phyloP scores from a whole-genome alignment of 306 rosid species.

The Corylus avellana region DNA sequence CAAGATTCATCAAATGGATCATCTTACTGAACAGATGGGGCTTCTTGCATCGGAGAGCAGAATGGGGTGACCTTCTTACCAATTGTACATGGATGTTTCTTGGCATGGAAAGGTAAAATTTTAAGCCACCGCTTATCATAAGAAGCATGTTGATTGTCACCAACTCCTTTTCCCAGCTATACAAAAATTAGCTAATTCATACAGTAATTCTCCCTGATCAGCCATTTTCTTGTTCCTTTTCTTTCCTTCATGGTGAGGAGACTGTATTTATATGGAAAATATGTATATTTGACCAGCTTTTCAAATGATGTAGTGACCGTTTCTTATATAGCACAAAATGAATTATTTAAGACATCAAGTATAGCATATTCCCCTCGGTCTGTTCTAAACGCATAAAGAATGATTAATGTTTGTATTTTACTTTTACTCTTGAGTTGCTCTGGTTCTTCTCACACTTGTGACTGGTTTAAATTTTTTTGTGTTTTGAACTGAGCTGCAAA shows the following conservation, averaged over 20 bases:
- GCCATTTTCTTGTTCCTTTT: not conserved
- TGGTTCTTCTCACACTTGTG: not conserved
- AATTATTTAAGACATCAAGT: not conserved
- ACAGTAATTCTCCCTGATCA: conserved; percentile 8
- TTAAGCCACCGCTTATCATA: conserved; percentile 17
- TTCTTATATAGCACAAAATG: not conserved
- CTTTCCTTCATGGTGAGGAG: conserved; percentile 3
- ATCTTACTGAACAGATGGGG: conserved; percentile 69
- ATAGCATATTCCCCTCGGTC: not conserved
- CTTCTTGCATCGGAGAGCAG: conserved; percentile 48
- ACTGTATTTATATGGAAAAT: not conserved
- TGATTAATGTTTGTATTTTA: not conserved
- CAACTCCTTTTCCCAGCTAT: conserved; percentile 1
- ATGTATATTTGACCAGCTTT: not conserved
- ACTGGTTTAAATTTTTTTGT: not conserved
- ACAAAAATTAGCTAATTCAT: not conserved
- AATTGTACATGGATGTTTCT: conserved; percentile 40
- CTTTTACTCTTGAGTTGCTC: not conserved
- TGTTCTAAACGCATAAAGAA: not conserved
- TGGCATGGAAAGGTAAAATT: conserved; percentile 53
- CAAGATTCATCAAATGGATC: conserved; percentile 45
- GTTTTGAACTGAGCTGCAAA: conserved; percentile 10
- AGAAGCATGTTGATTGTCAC: conserved; percentile 37
- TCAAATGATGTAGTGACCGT: not conserved
- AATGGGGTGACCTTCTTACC: conserved; percentile 37